A percentile compares a stretch with the other conserved stretches of the same genome.
These are phyloP conservation scores for Crithidia thermophila DNA, from an alignment of 208 protist genomes.

Conservation along the genomic window DNA sequence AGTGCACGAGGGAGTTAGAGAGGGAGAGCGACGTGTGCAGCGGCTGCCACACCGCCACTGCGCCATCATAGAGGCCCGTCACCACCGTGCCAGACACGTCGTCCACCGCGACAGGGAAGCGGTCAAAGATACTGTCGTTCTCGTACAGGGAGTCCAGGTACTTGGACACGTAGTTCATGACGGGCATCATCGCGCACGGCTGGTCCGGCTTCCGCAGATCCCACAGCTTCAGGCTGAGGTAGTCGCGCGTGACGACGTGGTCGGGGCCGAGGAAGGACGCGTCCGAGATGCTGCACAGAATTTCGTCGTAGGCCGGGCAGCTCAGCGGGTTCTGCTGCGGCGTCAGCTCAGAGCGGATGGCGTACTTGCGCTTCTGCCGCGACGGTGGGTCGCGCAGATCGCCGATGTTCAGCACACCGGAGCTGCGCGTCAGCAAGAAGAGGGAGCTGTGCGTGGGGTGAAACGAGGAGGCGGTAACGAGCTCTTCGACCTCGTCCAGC, in stretches of 20 bases:
- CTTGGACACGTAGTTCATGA: conserved; percentile 73
- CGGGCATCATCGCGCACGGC: conserved; percentile 61
- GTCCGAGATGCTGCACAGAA: conserved; percentile 84
- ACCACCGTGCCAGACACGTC: conserved; percentile 74
- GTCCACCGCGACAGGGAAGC: conserved; percentile 82
- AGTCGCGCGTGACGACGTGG: conserved; percentile 88
- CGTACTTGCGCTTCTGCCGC: conserved; percentile 64
- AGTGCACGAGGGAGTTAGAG: conserved; percentile 55
- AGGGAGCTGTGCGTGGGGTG: conserved; percentile 85
- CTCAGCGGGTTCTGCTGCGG: conserved; percentile 60
- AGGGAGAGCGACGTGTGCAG: conserved; percentile 31
- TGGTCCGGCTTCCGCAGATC: conserved; percentile 68
- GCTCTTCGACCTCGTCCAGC: conserved; percentile 81
- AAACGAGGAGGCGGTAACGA: conserved; percentile 78
- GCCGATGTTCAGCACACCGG: conserved; percentile 80
- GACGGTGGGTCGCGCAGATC: conserved; percentile 83
- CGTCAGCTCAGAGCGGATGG: conserved; percentile 61
- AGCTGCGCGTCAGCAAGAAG: conserved; percentile 84
- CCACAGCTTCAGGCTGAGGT: conserved; percentile 88
- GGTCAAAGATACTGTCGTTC: conserved; percentile 88
- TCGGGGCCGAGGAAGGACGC: conserved; percentile 78
- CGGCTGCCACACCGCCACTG: conserved; percentile 88
- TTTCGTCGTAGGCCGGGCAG: conserved; percentile 71
- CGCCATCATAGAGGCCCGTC: conserved; percentile 86
- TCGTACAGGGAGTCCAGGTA: conserved; percentile 82